These are phyloP conservation scores for Boletus vinaceobasis DNA, from an alignment of 768 basidiomycete genomes.

Conservation along the genomic window DNA sequence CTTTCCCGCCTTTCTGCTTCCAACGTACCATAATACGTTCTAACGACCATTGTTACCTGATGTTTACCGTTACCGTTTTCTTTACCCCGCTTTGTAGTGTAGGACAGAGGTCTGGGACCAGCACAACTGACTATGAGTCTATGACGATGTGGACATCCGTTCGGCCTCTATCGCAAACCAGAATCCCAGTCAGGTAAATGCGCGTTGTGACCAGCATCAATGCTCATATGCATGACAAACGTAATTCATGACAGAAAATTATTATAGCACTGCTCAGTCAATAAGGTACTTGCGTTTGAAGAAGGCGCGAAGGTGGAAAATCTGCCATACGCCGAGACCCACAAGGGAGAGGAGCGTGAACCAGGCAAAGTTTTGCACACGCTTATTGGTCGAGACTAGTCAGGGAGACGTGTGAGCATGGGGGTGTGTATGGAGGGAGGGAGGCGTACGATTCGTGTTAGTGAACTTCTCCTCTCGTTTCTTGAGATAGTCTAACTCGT, in stretches of 20 bases:
- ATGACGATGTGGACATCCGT: not conserved
- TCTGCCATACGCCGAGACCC: conserved; percentile 88
- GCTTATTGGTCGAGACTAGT: conserved; percentile 83
- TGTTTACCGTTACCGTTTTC: not conserved
- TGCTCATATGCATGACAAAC: not conserved
- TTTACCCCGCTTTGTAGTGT: conserved; percentile 1
- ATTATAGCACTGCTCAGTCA: conserved; percentile 45
- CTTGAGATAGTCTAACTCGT: conserved; percentile 91
- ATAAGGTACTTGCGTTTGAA: conserved; percentile 96
- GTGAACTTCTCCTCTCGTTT: conserved; percentile 85
- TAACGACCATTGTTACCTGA: not conserved
- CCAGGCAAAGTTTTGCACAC: conserved; percentile 92
- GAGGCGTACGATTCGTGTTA: conserved; percentile 78
- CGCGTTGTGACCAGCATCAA: not conserved
- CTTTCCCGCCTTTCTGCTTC: not conserved
- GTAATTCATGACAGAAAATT: conserved; percentile 1
- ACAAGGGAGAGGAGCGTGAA: conserved; percentile 79
- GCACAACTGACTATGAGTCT: not conserved
- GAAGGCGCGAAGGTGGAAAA: conserved; percentile 89
- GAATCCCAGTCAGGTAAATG: not conserved
- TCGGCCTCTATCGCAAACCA: not conserved
- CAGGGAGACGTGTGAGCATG: not conserved
- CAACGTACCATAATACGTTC: not conserved
- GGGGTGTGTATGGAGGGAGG: not conserved
- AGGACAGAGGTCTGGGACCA: conserved; percentile 7